Percentiles rank a stretch among this genome's conserved stretches.
Evolutionary conservation across 345 rosid genomes (phyloP).

Genomic region (Heritiera fomes): DNA sequence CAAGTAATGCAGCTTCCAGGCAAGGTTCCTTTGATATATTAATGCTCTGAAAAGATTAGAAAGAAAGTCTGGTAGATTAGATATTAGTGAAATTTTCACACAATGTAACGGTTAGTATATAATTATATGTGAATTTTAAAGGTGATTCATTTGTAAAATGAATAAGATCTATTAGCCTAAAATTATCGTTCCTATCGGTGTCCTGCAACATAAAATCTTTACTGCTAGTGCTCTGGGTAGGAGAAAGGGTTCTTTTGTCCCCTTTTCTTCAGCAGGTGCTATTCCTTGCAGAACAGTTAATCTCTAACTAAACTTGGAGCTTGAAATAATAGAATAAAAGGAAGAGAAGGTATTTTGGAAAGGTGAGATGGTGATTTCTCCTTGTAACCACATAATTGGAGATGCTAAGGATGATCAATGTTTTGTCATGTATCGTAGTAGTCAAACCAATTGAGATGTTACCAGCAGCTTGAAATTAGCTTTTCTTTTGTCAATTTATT

Average conservation of each 20-base stretch:
- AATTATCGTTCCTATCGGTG: neutral
- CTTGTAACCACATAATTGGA: neutral
- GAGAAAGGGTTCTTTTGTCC: neutral
- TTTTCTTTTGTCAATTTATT: neutral
- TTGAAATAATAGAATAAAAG: neutral
- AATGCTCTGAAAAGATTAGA: neutral
- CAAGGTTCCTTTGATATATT: neutral
- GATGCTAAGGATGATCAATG: neutral
- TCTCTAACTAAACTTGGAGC: neutral
- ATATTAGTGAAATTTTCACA: neutral
- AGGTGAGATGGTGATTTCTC: neutral
- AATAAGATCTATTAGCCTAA: neutral
- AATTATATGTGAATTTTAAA: neutral
- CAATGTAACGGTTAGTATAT: neutral
- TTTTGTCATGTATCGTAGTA: neutral
- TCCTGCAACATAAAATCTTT: neutral
- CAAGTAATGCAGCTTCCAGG: neutral
- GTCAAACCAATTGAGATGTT: neutral
- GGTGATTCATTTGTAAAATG: neutral
- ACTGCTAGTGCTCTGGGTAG: neutral
- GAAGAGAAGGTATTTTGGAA: neutral
- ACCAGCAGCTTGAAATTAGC: slow-evolving; percentile 1
- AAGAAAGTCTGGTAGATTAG: neutral
- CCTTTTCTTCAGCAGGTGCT: neutral
- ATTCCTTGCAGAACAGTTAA: too few species aligned